Percentiles rank a stretch among this genome's conserved stretches.
These are phyloP conservation scores for Rutstroemia sp. DNA, from an alignment of 2,329 filamentous ascomycete species.

Conservation along the genomic window DNA sequence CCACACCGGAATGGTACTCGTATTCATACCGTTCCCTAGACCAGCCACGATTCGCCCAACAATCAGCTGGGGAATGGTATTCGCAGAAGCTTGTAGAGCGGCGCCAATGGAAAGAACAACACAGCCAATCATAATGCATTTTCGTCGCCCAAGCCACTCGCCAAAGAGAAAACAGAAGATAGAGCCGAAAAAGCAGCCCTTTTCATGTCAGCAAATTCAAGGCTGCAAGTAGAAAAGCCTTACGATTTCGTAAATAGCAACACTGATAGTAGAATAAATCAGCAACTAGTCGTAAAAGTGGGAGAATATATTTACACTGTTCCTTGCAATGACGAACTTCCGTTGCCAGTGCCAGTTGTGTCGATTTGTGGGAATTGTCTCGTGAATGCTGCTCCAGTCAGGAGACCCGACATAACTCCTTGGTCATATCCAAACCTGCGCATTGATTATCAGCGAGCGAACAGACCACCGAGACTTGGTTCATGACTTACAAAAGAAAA, in stretches of 20 bases:
- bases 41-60: conserved; percentile 41
- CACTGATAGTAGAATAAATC: neutral
- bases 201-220: conserved; percentile 27
- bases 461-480: no score
- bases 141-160: conserved; percentile 48
- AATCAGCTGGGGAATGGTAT: conserved; percentile 45
- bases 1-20: conserved; percentile 47
- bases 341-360: conserved; percentile 18
- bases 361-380: conserved; percentile 4
- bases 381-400: conserved; percentile 24
- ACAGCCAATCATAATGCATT: conserved; percentile 50
- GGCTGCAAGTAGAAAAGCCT: neutral
- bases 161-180: conserved; percentile 31
- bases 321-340: conserved; percentile 37
- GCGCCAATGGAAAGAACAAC: conserved; percentile 51
- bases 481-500: neutral
- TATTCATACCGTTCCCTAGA: conserved; percentile 44
- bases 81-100: conserved; percentile 33
- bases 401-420: conserved; percentile 40
- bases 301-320: conserved; percentile 29
- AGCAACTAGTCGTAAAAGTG: neutral
- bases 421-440: conserved; percentile 40
- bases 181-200: conserved; percentile 40
- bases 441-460: no score
- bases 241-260: neutral